Evolutionary conservation across 257 asterid genomes (phyloP).

Genomic region (Salvia miltiorrhiza): DNA sequence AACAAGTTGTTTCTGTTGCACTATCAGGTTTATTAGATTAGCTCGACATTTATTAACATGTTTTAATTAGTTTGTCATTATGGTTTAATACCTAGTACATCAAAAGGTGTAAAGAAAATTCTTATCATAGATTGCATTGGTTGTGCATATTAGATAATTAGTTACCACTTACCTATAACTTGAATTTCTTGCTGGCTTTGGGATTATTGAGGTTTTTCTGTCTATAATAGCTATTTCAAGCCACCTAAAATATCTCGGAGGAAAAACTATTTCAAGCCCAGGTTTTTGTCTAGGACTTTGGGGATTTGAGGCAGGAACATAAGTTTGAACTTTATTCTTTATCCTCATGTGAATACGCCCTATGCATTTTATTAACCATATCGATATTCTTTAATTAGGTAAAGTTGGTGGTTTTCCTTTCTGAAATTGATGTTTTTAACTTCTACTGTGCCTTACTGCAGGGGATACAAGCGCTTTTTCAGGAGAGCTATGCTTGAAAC

Average conservation of each 20-base stretch:
- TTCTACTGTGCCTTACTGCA: conserved; percentile 17
- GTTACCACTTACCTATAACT: background rate
- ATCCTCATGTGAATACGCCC: background rate
- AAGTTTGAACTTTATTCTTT: background rate
- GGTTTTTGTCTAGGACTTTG: background rate
- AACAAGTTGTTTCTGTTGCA: background rate
- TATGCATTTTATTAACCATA: background rate
- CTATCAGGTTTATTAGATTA: conserved; percentile 1
- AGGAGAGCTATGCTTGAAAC: conserved; percentile 85
- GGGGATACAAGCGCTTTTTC: conserved; percentile 94
- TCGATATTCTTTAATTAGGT: background rate
- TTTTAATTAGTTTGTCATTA: background rate
- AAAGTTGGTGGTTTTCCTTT: background rate
- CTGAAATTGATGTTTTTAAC: background rate
- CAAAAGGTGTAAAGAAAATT: background rate
- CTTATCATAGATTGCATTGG: background rate
- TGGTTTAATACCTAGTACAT: background rate
- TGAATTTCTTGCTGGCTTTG: background rate
- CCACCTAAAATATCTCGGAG: background rate
- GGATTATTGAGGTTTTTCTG: background rate
- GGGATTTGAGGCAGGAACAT: background rate
- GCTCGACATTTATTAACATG: background rate
- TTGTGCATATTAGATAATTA: background rate
- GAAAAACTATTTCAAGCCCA: background rate
- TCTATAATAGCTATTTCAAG: background rate